Percentiles rank a stretch among this genome's conserved stretches.
Evolutionary conservation across 129 eudicot species (phyloP).

Genomic region (Pulicaria dysenterica): DNA sequence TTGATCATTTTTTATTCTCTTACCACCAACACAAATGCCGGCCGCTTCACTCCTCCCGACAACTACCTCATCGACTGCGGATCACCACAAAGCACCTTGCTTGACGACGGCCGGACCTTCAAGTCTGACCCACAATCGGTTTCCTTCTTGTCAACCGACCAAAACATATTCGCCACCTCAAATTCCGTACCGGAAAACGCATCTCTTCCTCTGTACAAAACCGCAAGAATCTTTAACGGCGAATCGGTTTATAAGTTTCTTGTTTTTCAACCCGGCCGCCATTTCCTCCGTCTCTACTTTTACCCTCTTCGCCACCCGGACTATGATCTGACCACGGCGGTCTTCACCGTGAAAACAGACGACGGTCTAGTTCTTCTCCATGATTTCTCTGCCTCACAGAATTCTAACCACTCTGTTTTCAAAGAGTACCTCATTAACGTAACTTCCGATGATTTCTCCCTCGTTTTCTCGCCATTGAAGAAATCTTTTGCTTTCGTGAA

Average conservation of each 20-base stretch:
- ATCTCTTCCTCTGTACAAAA: constrained; percentile 51
- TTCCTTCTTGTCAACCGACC: constrained; percentile 70
- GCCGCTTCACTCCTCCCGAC: constrained; percentile 58
- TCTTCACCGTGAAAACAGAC: constrained; percentile 68
- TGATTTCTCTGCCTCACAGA: constrained; percentile 57
- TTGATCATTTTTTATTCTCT: constrained; percentile 17
- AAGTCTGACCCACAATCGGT: constrained; percentile 83
- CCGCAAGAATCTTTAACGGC: constrained; percentile 69
- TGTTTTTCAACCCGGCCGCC: constrained; percentile 63
- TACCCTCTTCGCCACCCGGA: constrained; percentile 66
- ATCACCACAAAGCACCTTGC: constrained; percentile 54
- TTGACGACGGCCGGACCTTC: constrained; percentile 86
- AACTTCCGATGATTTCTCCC: constrained; percentile 61
- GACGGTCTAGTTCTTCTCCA: constrained; percentile 66
- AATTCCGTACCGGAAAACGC: constrained; percentile 36
- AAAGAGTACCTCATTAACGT: constrained; percentile 84
- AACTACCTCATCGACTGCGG: constrained; percentile 87
- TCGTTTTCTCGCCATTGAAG: constrained; percentile 70
- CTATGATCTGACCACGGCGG: constrained; percentile 63
- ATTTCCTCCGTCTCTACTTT: constrained; percentile 74
- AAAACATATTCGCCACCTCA: constrained; percentile 57
- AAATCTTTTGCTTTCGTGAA: constrained; percentile 79
- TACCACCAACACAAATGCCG: neutral
- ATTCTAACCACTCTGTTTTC: constrained; percentile 27
- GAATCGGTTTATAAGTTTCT: constrained; percentile 79